Base-by-base conservation (phyloP, 768 basidiomycete species). In the Psilocybe subaeruginosa region DNA sequence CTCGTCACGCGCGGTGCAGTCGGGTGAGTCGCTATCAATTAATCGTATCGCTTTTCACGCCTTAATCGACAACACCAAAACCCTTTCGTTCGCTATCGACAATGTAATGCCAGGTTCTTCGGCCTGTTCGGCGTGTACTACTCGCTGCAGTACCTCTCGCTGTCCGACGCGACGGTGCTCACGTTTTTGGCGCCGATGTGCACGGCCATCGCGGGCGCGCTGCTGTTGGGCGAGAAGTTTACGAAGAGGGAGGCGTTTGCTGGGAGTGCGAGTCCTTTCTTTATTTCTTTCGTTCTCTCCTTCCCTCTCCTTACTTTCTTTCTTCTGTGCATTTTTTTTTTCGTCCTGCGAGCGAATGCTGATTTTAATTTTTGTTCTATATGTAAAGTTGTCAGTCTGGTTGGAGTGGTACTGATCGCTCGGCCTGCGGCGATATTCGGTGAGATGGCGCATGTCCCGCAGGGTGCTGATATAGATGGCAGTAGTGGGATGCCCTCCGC, bases 351-450 rank as follows among this genome's bases (percentile, higher is more conserved):
- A 19, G 19, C 19, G 19, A 2, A 2, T 8, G 14, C n/a, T 45
- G 14, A 23, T 48, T 8, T 30, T 43, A 19, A 19, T 19, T 19
- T 19, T 19, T 19, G 1, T 19, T 19, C 19, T 19, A 19, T 19
- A 19, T 19, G 19, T 19, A 19, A 19, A 19, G 19, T 19, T 19
- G 19, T 82, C 50, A 89, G 91, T 71, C 79, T 96, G 33, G 46
- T 83, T 8, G 95, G 94, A 0, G 92, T 94, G 8, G 71, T 95
- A 12, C 78, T 95, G 7, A 93, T 97, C 53, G 91, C 93, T 9
- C 80, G 92, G 37, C 95, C 95, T 0, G 75, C 81, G 0, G 85
- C 87, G 54, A 66, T 97, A 6, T 96, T 97, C 66, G 89, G 88
- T 3, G 57, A 52, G 55, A 12, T 75, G 66, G 4, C 59, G 17